Percentiles rank a stretch among this genome's conserved stretches.
phyloP scores from a whole-genome alignment of 2,329 filamentous ascomycete genomes.

The Amesomyces nigricolor region DNA sequence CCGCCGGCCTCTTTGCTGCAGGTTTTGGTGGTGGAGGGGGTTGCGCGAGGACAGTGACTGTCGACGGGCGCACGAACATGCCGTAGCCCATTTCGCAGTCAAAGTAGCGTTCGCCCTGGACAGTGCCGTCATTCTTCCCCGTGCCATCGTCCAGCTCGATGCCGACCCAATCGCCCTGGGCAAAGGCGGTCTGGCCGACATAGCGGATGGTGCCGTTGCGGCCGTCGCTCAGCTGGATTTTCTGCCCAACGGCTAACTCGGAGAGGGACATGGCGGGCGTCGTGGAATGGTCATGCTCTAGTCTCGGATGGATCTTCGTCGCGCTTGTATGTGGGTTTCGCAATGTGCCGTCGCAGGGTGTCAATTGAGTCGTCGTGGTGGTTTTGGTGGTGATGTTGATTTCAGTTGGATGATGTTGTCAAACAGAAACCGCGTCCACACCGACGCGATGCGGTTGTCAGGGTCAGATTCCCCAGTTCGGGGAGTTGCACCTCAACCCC shows the following conservation, averaged over 20 bases:
- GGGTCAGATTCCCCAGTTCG: too few relatives aligned
- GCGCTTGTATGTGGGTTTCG: background rate
- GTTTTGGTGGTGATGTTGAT: too few relatives aligned
- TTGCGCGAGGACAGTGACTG: conserved; percentile 55
- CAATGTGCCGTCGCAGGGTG: too few relatives aligned
- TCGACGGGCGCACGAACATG: conserved; percentile 79
- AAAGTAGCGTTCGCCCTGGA: conserved; percentile 84
- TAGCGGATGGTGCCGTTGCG: conserved; percentile 74
- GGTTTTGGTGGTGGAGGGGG: conserved; percentile 35
- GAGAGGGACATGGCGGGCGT: conserved; percentile 39
- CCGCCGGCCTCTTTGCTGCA: conserved; percentile 31
- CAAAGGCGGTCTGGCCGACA: conserved; percentile 73
- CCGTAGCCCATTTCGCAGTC: conserved; percentile 68
- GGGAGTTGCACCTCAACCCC: too few relatives aligned
- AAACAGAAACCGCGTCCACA: too few relatives aligned
- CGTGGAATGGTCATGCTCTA: background rate
- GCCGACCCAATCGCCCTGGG: conserved; percentile 80
- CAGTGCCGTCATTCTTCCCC: conserved; percentile 92
- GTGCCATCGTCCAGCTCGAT: conserved; percentile 75
- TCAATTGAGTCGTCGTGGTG: too few relatives aligned
- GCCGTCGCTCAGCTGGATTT: conserved; percentile 72
- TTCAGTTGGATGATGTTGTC: too few relatives aligned
- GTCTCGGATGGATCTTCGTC: background rate
- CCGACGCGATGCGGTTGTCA: too few relatives aligned
- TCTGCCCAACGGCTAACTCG: conserved; percentile 62